phyloP scores from a whole-genome alignment of 2,329 filamentous ascomycete species.

The Calycina marina region DNA sequence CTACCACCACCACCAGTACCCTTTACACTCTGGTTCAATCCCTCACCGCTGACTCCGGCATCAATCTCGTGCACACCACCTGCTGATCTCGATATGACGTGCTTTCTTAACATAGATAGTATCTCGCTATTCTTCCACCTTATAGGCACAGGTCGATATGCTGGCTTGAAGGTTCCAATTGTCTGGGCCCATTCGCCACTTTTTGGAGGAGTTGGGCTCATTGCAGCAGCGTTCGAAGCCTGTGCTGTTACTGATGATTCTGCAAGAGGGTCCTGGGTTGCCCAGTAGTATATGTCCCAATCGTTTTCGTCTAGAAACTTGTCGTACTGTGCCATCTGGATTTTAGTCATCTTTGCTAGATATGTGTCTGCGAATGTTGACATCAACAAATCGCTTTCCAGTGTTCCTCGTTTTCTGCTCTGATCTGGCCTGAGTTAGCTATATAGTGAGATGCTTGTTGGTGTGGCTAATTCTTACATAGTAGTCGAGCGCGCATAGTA shows the following conservation, averaged over 20 bases:
- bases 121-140: conserved; percentile 80
- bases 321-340: conserved; percentile 75
- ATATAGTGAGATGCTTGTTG: not conserved
- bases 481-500: conserved; percentile 79
- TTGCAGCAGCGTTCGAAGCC: conserved; percentile 24
- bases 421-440: conserved; percentile 51
- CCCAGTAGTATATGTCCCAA: conserved; percentile 99
- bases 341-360: conserved; percentile 56
- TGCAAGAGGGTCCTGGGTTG: conserved; percentile 62
- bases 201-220: conserved; percentile 19
- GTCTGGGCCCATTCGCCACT: conserved; percentile 94
- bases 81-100: conserved; percentile 61
- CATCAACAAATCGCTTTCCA: conserved; percentile 90
- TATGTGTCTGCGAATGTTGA: conserved; percentile 83
- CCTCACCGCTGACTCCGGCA: conserved; percentile 11
- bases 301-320: conserved; percentile 95
- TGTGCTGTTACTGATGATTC: conserved; percentile 42
- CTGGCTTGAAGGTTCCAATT: conserved; percentile 82
- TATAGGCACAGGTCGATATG: conserved; percentile 76
- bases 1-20: conserved; percentile 17
- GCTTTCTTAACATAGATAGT: conserved; percentile 57
- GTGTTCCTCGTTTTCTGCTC: conserved; percentile 86
- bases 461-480: conserved; percentile 30
- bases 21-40: conserved; percentile 10
- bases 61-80: conserved; percentile 29